phyloP scores from a whole-genome alignment of 768 basidiomycete genomes.

The Tremella mesenterica region DNA sequence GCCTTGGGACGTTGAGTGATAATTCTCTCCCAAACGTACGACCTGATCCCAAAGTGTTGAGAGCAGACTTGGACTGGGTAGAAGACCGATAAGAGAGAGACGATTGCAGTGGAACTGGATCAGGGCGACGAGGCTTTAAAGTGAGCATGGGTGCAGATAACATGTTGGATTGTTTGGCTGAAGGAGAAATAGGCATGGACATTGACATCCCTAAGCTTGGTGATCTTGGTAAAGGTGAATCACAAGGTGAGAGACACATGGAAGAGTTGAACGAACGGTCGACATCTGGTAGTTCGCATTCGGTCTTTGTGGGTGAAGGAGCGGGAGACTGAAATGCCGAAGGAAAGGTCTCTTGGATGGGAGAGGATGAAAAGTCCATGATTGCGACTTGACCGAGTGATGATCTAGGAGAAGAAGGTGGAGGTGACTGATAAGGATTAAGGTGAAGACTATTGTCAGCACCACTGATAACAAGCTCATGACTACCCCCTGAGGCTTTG shows the following conservation, averaged over 20 bases:
- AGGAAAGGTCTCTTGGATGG: slow-evolving; percentile 29
- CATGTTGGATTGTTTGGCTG: slow-evolving; percentile 1
- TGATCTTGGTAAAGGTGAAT: neutral
- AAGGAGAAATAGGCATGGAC: neutral
- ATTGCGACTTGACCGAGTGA: neutral
- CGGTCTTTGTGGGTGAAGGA: slow-evolving; percentile 36
- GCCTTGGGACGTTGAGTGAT: slow-evolving; percentile 19
- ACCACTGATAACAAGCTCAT: neutral
- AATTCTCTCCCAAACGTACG: slow-evolving; percentile 28
- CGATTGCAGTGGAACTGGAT: slow-evolving; percentile 34
- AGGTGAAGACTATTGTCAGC: neutral
- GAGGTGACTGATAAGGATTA: neutral
- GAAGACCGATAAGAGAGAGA: neutral
- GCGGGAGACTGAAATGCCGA: slow-evolving; percentile 28
- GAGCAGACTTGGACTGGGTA: slow-evolving; percentile 1
- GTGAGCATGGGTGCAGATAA: slow-evolving; percentile 21
- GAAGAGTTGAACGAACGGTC: slow-evolving; percentile 42
- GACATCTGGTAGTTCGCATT: slow-evolving; percentile 34
- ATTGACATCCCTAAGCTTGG: neutral
- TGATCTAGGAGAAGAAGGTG: no score
- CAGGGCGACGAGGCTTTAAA: slow-evolving; percentile 27
- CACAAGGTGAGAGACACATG: slow-evolving; percentile 22
- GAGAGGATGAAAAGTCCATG: slow-evolving; percentile 34
- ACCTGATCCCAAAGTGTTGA: slow-evolving; percentile 11
- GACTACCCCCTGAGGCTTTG: neutral